Percentiles rank a stretch among this genome's conserved stretches.
Conservation (phyloP, 768 basidiomycete genomes). For the Rhodotorula paludigena region DNA sequence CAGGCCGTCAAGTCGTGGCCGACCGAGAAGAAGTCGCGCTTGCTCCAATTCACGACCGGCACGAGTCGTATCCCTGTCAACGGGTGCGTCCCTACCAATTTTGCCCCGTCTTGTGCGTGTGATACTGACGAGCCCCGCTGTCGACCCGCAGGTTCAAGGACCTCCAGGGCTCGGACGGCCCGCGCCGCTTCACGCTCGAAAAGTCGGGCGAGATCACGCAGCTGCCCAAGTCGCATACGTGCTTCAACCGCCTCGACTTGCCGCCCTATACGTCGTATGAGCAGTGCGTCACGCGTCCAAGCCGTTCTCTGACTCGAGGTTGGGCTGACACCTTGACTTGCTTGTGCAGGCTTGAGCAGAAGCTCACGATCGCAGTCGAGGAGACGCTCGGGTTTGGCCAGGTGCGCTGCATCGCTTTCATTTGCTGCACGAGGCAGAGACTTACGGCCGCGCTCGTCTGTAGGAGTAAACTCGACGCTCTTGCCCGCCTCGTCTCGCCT, state of each 20-base stretch:
- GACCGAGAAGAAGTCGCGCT: conserved; percentile 90
- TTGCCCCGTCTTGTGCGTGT: background rate
- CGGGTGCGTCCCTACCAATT: conserved; percentile 50
- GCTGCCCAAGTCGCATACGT: conserved; percentile 94
- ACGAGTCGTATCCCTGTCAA: conserved; percentile 77
- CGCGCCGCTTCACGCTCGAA: conserved; percentile 94
- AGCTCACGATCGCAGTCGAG: conserved; percentile 85
- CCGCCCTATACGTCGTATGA: conserved; percentile 74
- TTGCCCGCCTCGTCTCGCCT: no score
- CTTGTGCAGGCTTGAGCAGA: conserved; percentile 66
- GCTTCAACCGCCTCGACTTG: conserved; percentile 93
- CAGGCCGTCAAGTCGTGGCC: conserved; percentile 81
- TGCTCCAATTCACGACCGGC: conserved; percentile 85
- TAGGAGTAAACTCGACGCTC: no score
- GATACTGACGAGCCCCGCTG: no score
- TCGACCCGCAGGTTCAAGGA: conserved; percentile 66
- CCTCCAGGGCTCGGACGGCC: conserved; percentile 94
- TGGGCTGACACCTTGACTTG: background rate
- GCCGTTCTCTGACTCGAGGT: accelerated
- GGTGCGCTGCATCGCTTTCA: no score
- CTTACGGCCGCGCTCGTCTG: no score
- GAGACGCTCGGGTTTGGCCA: conserved; percentile 35
- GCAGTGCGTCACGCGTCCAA: conserved; percentile 5
- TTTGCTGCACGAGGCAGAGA: no score
- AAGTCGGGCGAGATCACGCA: conserved; percentile 93